Conservation (phyloP, 2,329 filamentous ascomycete genomes). For the Aspergillus jensenii region DNA sequence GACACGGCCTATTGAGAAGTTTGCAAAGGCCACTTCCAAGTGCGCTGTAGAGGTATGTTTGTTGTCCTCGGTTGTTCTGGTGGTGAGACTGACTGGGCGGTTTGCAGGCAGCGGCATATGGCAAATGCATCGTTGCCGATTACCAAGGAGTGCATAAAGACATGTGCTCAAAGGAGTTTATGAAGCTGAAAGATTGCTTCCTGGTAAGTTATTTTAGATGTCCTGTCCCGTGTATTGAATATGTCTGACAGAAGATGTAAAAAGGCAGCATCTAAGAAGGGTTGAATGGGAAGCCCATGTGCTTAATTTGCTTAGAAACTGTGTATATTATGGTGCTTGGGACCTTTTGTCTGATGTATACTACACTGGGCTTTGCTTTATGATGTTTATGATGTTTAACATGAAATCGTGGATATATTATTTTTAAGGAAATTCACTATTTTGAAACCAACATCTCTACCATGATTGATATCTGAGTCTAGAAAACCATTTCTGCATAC, state of each 20-base stretch:
- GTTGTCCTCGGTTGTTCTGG: not conserved
- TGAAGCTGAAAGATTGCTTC: slow-evolving; percentile 83
- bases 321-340: slow-evolving; percentile 5
- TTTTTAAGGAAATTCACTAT: slow-evolving; percentile 7
- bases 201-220: slow-evolving; percentile 56
- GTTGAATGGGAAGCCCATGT: slow-evolving; percentile 23
- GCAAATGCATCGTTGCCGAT: slow-evolving; percentile 85
- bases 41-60: slow-evolving; percentile 63
- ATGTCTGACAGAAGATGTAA: slow-evolving; percentile 10
- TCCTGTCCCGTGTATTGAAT: not conserved
- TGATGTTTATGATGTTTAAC: not conserved
- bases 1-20: slow-evolving; percentile 66
- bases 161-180: slow-evolving; percentile 83
- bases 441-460: slow-evolving; percentile 10
- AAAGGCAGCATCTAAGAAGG: slow-evolving; percentile 55
- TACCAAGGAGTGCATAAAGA: slow-evolving; percentile 90
- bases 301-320: slow-evolving; percentile 1
- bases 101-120: slow-evolving; percentile 74
- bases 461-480: slow-evolving; percentile 7
- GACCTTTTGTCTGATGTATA: not conserved
- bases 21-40: slow-evolving; percentile 64
- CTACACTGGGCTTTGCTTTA: not conserved
- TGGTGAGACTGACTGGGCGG: not conserved
- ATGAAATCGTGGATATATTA: not conserved
- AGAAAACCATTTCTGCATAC: not conserved